phyloP scores from a whole-genome alignment of 257 asterid genomes.

The Catharanthus roseus region DNA sequence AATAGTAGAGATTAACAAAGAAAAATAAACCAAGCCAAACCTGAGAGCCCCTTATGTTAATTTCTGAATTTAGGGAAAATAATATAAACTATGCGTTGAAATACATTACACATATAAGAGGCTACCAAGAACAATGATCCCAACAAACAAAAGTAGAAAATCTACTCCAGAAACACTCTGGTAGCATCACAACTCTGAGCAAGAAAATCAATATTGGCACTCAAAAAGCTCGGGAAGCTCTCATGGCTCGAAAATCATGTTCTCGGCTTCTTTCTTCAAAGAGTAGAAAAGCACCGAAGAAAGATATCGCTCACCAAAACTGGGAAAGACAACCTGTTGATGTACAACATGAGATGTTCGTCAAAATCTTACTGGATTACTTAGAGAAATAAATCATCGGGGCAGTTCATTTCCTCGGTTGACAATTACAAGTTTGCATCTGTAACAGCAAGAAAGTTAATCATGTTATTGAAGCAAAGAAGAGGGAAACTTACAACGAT shows the following conservation, averaged over 20 bases:
- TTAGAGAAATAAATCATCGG: background rate
- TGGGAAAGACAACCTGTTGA: slow-evolving; percentile 42
- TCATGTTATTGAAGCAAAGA: background rate
- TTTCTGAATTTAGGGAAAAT: too few species aligned
- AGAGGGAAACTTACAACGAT: slow-evolving; percentile 34
- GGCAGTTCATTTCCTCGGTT: background rate
- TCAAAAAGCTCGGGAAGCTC: background rate
- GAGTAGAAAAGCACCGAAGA: slow-evolving; percentile 49
- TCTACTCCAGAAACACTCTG: background rate
- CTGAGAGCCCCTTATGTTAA: too few species aligned
- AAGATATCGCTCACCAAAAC: slow-evolving; percentile 55
- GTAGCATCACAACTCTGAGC: background rate
- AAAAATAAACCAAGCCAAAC: too few species aligned
- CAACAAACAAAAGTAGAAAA: background rate
- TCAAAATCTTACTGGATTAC: background rate
- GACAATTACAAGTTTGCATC: background rate
- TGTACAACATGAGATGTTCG: background rate
- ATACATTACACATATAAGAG: too few species aligned
- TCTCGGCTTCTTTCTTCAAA: slow-evolving; percentile 34
- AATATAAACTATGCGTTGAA: too few species aligned
- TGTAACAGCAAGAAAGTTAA: too few species aligned
- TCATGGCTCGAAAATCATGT: slow-evolving; percentile 29
- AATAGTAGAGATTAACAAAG: too few species aligned
- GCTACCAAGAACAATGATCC: background rate
- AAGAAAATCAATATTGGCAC: background rate